Conservation (phyloP, 163 green algal genomes). For the Scenedesmus sp. region DNA sequence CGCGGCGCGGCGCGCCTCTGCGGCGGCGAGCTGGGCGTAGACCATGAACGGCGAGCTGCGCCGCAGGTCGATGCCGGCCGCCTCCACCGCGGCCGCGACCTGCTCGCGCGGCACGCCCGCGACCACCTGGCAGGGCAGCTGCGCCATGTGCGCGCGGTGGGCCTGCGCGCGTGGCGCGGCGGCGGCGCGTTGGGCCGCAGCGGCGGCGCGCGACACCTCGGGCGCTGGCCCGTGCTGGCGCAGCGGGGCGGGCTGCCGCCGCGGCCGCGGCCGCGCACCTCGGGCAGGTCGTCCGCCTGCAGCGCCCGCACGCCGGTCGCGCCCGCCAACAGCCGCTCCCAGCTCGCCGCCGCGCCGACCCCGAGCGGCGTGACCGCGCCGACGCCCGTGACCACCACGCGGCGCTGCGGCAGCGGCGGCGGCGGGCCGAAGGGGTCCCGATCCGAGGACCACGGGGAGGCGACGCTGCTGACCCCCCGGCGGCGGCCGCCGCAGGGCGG, state of each 20-base stretch:
- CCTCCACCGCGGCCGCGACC: conserved; percentile 34
- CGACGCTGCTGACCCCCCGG: too few species aligned
- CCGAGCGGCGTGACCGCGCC: conserved; percentile 88
- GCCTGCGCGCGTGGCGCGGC: conserved; percentile 52
- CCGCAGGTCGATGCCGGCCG: conserved; percentile 48
- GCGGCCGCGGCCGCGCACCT: conserved; percentile 34
- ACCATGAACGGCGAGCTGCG: conserved; percentile 66
- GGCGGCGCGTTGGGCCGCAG: too few species aligned
- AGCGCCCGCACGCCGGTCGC: conserved; percentile 69
- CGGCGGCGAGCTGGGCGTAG: conserved; percentile 74
- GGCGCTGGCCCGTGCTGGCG: not conserved
- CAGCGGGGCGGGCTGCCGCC: not conserved
- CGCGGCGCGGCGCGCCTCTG: conserved; percentile 55
- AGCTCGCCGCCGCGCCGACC: conserved; percentile 64
- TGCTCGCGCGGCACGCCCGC: conserved; percentile 57
- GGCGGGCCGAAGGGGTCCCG: conserved; percentile 50
- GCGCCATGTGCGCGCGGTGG: conserved; percentile 54
- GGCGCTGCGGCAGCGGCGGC: conserved; percentile 47
- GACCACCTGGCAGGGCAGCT: conserved; percentile 69
- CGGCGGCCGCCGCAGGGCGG: too few species aligned
- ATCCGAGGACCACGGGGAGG: too few species aligned
- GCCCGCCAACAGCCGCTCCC: conserved; percentile 74
- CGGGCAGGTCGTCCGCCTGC: conserved; percentile 69
- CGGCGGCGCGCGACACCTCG: too few species aligned
- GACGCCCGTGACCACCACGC: conserved; percentile 92